These are phyloP conservation scores for Isabelozyma heimii DNA, from an alignment of 805 yeast genomes.

Conservation along the genomic window DNA sequence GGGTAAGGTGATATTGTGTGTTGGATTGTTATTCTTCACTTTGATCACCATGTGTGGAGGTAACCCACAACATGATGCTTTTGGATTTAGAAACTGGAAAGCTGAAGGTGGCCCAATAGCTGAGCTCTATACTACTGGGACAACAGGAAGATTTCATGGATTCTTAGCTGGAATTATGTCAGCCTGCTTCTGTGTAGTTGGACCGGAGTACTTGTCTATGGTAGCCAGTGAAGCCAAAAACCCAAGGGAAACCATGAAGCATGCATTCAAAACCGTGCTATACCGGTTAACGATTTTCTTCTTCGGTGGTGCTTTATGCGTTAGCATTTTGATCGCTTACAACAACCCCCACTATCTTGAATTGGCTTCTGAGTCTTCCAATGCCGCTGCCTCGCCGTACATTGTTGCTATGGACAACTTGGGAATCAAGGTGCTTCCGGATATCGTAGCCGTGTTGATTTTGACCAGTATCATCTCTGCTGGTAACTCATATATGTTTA, in stretches of 20 bases:
- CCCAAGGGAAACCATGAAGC: conserved; percentile 39
- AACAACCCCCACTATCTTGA: conserved; percentile 23
- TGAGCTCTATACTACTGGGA: conserved; percentile 35
- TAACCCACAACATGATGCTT: conserved; percentile 30
- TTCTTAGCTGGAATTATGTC: conserved; percentile 37
- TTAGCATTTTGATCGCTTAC: conserved; percentile 36
- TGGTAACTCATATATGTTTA: conserved; percentile 47
- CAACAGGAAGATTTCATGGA: conserved; percentile 40
- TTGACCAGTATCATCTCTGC: conserved; percentile 47
- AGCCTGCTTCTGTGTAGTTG: conserved; percentile 39
- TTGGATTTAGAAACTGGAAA: conserved; percentile 33
- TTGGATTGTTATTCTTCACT: conserved; percentile 37
- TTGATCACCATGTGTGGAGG: conserved; percentile 39
- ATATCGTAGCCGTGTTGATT: conserved; percentile 43
- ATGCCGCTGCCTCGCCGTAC: conserved; percentile 59
- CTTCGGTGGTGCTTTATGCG: conserved; percentile 43
- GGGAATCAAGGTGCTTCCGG: conserved; percentile 41
- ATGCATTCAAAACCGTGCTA: conserved; percentile 40
- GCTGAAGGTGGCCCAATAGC: conserved; percentile 38
- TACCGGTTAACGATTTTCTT: conserved; percentile 43
- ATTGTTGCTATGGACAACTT: conserved; percentile 50
- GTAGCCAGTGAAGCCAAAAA: conserved; percentile 42
- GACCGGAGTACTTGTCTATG: conserved; percentile 45
- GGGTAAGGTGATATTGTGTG: conserved; percentile 34
- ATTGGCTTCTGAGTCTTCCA: conserved; percentile 43